Conservation (phyloP, 2,329 filamentous ascomycete species). For the Thelonectria blattea region DNA sequence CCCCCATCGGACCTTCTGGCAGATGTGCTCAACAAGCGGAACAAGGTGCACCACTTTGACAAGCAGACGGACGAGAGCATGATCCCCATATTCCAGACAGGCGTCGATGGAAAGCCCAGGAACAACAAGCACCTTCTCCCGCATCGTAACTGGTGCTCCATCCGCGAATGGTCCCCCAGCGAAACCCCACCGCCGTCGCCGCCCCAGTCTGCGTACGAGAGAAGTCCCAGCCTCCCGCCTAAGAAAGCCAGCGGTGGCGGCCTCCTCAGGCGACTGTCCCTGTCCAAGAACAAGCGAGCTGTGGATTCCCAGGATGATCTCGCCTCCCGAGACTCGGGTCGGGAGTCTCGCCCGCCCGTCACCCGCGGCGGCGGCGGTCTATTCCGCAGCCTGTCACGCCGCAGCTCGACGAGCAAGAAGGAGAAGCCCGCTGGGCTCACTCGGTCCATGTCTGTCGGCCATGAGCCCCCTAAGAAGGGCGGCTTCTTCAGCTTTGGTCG, state of each 20-base stretch:
- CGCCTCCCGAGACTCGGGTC: conserved; percentile 43
- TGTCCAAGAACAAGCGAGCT: conserved; percentile 44
- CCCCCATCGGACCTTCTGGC: conserved; percentile 88
- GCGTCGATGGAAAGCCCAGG: conserved; percentile 85
- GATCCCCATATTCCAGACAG: conserved; percentile 90
- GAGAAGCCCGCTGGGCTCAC: conserved; percentile 47
- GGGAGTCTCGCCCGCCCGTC: conserved; percentile 56
- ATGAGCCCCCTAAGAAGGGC: conserved; percentile 52
- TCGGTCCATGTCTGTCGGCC: conserved; percentile 67
- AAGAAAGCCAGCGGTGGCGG: conserved; percentile 36
- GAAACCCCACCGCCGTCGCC: conserved; percentile 75
- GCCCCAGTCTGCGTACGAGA: conserved; percentile 54
- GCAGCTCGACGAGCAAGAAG: conserved; percentile 40
- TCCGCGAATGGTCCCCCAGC: conserved; percentile 82
- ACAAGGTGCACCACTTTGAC: conserved; percentile 78
- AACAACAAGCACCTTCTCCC: conserved; percentile 92
- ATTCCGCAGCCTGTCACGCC: conserved; percentile 52
- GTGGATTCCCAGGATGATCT: conserved; percentile 46
- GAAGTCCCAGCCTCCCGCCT: conserved; percentile 48
- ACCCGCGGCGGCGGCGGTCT: conserved; percentile 51
- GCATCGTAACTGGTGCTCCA: conserved; percentile 94
- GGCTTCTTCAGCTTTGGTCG: conserved; percentile 51
- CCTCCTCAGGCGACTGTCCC: conserved; percentile 55
- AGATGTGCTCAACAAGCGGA: conserved; percentile 91
- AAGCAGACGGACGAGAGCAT: conserved; percentile 89